Conservation (phyloP, 2,329 filamentous ascomycete genomes). For the Didymosphaeria variabile region DNA sequence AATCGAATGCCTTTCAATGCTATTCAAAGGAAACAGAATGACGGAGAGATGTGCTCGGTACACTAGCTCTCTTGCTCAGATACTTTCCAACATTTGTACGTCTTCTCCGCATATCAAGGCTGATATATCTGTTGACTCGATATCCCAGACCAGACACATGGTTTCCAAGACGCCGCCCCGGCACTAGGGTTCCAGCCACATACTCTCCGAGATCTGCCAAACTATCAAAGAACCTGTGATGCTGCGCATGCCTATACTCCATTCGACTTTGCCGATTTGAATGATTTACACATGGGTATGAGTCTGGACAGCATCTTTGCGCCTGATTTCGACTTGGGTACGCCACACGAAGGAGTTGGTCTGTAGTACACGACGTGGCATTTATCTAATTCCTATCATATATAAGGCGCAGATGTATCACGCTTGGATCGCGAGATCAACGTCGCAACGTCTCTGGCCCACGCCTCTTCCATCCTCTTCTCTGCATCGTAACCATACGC, state of each 20-base stretch:
- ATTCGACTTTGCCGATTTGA: conserved; percentile 19
- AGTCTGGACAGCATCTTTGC: conserved; percentile 16
- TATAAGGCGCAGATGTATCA: background rate
- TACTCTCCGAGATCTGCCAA: too few species aligned
- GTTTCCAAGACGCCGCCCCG: too few species aligned
- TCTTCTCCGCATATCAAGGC: too few species aligned
- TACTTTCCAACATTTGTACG: conserved; percentile 17
- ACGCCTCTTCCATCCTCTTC: conserved; percentile 41
- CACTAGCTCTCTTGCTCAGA: conserved; percentile 16
- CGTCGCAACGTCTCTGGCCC: background rate
- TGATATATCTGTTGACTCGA: too few species aligned
- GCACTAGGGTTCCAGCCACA: too few species aligned
- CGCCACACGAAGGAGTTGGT: background rate
- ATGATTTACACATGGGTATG: conserved; percentile 21
- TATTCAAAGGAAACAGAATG: conserved; percentile 24
- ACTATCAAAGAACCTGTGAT: too few species aligned
- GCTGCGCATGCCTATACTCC: background rate
- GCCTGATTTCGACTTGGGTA: conserved; percentile 3
- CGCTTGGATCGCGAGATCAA: background rate
- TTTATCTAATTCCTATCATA: too few species aligned
- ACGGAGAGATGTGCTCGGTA: conserved; percentile 24
- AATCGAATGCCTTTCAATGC: conserved; percentile 21
- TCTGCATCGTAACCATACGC: conserved; percentile 60
- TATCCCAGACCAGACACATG: too few species aligned
- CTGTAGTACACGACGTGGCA: too few species aligned